Evolutionary conservation across 495 filamentous ascomycete species (phyloP), one percentile per base, ranked within the genome.

Genomic region (Haplographium delicatum): DNA sequence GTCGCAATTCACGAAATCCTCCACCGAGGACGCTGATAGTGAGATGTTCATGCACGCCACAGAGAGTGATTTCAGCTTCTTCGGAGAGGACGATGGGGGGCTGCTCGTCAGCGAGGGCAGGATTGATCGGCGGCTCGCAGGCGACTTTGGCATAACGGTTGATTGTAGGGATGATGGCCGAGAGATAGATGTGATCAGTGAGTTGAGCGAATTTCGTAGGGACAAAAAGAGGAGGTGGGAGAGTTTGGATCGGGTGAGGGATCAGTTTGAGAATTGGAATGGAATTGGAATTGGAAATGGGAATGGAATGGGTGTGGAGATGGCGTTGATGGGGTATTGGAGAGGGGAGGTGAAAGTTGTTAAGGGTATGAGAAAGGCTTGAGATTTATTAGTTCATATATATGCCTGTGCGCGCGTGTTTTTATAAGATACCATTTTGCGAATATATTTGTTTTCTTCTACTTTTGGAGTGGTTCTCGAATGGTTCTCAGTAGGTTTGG

Each of bases 61-160:
- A 6, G 67, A 72, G 33, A 63, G 72, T 23, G 81, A 85, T 53
- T 85, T 83, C 53, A 81, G 77, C 31, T 85, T 85, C 65, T 85
- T 85, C 49, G 76, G 70, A 1, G 78, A 81, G 39, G 78, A 78
- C 31, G 80, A 83, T 59, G 78, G 73, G 24, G 76, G 76, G 5
- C 64, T 82, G 5, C 76, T 57, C 9, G 39, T 57, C 40, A 28
- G 26, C n/a, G 44, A 49, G 34, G 54, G 53, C 6, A 50, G 43
- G 24, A 45, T 56, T 10, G 53, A 56, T 28, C 25, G 25, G n/a
- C 28, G 30, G 5, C 19, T 41, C 13, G 25, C 9, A 7, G 34
- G 19, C 10, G 20, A 48, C 26, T 38, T 30, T 11, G 50, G 54
- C n/a, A 13, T 53, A 18, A 49, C 53, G 20, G 28, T 41, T 3